phyloP scores from a whole-genome alignment of 768 basidiomycete genomes.

The Glaciozyma antarctica region DNA sequence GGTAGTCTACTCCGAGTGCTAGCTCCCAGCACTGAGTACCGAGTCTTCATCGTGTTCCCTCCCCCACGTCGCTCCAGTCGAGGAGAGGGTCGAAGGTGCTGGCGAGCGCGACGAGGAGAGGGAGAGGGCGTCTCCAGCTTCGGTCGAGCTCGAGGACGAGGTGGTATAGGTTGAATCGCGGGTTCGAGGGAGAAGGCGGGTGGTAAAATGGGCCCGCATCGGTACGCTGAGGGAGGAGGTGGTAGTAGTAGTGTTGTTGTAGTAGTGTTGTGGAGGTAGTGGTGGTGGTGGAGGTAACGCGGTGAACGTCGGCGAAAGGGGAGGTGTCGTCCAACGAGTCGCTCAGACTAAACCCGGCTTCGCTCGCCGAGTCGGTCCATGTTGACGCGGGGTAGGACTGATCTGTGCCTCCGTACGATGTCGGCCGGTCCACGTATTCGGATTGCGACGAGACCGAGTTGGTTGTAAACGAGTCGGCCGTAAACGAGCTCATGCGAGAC shows the following conservation, averaged over 20 bases:
- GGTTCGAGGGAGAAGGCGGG: no score
- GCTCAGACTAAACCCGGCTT: constrained; percentile 2
- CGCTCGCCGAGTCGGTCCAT: constrained; percentile 13
- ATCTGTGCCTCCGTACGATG: constrained; percentile 5
- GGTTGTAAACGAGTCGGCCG: constrained; percentile 7
- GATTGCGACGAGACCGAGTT: constrained; percentile 27
- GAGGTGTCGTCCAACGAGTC: constrained; percentile 13
- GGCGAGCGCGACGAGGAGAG: neutral
- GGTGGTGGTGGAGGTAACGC: neutral
- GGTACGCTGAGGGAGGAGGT: constrained; percentile 9
- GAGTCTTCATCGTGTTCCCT: neutral
- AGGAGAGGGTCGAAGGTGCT: neutral
- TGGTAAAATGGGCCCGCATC: no score
- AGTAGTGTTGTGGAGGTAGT: neutral
- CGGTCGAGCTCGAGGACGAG: neutral
- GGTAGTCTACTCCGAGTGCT: neutral
- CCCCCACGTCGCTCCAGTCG: neutral
- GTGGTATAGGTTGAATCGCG: neutral
- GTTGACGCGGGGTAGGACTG: constrained; percentile 8
- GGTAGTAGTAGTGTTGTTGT: constrained; percentile 14
- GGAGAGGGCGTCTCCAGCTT: neutral
- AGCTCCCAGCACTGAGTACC: neutral
- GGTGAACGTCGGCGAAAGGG: constrained; percentile 24
- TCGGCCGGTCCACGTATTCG: neutral
- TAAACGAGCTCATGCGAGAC: constrained; percentile 13